phyloP scores from a whole-genome alignment of 768 basidiomycete genomes.

The Clitopilus passeckerianus region DNA sequence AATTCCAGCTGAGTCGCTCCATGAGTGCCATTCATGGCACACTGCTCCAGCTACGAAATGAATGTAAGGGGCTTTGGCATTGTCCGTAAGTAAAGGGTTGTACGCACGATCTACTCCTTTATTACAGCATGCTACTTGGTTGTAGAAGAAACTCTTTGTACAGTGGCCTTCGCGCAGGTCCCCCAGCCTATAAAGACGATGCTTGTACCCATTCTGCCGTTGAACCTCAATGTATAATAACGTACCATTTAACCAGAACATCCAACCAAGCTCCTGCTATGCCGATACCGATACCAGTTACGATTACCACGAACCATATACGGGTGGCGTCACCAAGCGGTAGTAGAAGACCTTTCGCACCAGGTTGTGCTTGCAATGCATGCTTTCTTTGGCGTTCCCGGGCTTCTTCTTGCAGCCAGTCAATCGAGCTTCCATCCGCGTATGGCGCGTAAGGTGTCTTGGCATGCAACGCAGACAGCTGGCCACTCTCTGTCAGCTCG shows the following conservation, averaged over 20 bases:
- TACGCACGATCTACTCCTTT: constrained; percentile 51
- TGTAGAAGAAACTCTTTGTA: constrained; percentile 66
- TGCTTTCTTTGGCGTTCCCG: constrained; percentile 55
- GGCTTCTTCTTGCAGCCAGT: constrained; percentile 66
- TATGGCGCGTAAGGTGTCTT: constrained; percentile 31
- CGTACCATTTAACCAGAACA: constrained; percentile 68
- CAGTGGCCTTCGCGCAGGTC: constrained; percentile 69
- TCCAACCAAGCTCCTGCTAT: constrained; percentile 69
- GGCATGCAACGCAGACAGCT: constrained; percentile 15
- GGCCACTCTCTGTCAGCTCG: constrained; percentile 42
- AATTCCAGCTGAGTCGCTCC: constrained; percentile 57
- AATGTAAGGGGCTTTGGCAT: neutral
- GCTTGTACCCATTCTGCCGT: neutral
- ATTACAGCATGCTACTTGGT: constrained; percentile 68
- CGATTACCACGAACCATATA: constrained; percentile 64
- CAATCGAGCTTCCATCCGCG: constrained; percentile 57
- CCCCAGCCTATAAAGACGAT: constrained; percentile 43
- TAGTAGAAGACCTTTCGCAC: constrained; percentile 49
- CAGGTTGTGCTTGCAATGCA: constrained; percentile 41
- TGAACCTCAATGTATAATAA: constrained; percentile 4
- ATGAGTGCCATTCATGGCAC: constrained; percentile 63
- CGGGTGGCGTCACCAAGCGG: constrained; percentile 52
- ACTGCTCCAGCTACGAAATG: constrained; percentile 52
- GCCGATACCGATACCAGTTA: constrained; percentile 65
- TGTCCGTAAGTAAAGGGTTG: neutral